Percentiles rank a stretch among this genome's conserved stretches.
Evolutionary conservation across 345 rosid species (phyloP).

Genomic region (Linum tenue): DNA sequence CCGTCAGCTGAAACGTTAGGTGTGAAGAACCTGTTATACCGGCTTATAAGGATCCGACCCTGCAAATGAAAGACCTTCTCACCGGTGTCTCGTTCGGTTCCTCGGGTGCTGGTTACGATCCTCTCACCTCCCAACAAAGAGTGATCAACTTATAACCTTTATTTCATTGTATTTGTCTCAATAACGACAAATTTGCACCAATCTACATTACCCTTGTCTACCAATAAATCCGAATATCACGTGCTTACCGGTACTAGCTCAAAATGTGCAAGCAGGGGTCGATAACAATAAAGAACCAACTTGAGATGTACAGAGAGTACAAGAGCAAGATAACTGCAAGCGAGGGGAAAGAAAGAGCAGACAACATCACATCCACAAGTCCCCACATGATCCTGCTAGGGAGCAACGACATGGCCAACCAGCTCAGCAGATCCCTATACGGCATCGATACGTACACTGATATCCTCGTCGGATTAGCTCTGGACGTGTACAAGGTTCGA

Average conservation of each 20-base stretch:
- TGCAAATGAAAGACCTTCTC: slow-evolving; percentile 15
- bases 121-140: slow-evolving; percentile 2
- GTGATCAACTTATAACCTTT: no score
- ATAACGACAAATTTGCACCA: no score
- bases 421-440: no score
- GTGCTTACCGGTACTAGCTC: no score
- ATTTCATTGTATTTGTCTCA: no score
- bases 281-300: neutral
- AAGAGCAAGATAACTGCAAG: neutral
- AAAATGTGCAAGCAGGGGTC: no score
- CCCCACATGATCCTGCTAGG: neutral
- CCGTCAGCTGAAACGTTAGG: slow-evolving; percentile 23
- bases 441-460: no score
- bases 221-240: no score
- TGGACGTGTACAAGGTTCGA: no score
- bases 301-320: neutral
- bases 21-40: slow-evolving; percentile 21
- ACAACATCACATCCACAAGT: neutral
- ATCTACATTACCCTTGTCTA: no score
- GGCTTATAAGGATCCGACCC: slow-evolving; percentile 24
- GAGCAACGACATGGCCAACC: neutral
- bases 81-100: slow-evolving; percentile 35
- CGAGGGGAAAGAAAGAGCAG: neutral
- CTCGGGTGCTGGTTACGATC: slow-evolving; percentile 31
- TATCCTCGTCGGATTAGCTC: no score